These are phyloP conservation scores for Chernovozyma aurita DNA, from an alignment of 1,139 yeast genomes.

Conservation along the genomic window DNA sequence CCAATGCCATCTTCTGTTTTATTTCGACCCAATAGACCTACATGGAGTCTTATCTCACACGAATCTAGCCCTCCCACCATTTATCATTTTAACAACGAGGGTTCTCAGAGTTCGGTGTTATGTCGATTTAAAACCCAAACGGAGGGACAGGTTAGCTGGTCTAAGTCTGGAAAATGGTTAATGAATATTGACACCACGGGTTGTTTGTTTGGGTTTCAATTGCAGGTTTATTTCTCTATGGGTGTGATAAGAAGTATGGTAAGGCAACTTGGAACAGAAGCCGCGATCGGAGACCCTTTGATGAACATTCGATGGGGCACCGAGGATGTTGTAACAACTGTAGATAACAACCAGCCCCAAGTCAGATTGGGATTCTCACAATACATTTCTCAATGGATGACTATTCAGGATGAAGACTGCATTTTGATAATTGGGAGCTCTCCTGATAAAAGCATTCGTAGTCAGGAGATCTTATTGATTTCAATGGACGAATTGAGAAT, in stretches of 20 bases:
- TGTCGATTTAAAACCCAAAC: constrained; percentile 20
- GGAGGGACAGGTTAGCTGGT: constrained; percentile 25
- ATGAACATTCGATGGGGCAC: constrained; percentile 16
- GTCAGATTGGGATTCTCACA: neutral
- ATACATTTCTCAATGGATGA: constrained; percentile 6
- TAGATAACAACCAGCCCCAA: neutral
- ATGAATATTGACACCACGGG: constrained; percentile 22
- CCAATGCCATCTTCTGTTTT: constrained; percentile 18
- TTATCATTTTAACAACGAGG: constrained; percentile 34
- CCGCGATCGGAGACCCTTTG: constrained; percentile 16
- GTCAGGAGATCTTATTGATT: neutral
- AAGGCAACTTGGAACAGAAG: constrained; percentile 8
- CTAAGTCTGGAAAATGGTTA: constrained; percentile 34
- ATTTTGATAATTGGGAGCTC: neutral
- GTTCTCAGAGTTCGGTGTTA: constrained; percentile 25
- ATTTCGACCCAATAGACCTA: constrained; percentile 14
- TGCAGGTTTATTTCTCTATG: constrained; percentile 24
- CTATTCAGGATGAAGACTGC: constrained; percentile 1
- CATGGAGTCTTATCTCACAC: constrained; percentile 29
- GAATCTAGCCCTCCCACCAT: constrained; percentile 18
- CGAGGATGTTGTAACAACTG: constrained; percentile 8
- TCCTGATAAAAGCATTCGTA: neutral
- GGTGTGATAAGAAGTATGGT: constrained; percentile 15
- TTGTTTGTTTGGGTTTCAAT: constrained; percentile 25
- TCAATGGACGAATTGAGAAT: neutral